Base-by-base conservation (phyloP, 2,329 filamentous ascomycete genomes). In the Plenodomus biglobosus region DNA sequence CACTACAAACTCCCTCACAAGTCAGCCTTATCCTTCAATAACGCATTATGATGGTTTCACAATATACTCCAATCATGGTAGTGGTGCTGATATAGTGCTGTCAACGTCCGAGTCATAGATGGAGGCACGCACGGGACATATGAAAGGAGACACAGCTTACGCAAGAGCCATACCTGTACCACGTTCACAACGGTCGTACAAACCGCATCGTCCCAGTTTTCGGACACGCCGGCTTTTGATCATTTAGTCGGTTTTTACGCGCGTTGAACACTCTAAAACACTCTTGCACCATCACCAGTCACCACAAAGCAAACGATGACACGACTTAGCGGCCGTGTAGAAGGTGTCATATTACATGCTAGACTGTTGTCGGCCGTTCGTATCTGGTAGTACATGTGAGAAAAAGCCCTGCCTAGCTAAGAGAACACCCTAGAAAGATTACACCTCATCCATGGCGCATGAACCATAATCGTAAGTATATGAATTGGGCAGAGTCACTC, bases 331-430 rank as follows among this genome's bases (percentile, higher is more conserved):
- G 56, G 57, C 55, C 58, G 24, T 48, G 39, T 52, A 55, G 52
- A 56, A 46, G 34, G 54, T 59, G 49, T 47, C 60, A 57, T 59
- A 66, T 63, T 50, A 57, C 46, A 60, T 67, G 49, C 55, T 62
- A 52, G 35, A 57, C 48, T 57, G 43, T 53, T 46, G 43, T 38
- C 53, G 57, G 60, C 57, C 56, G 41, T 58, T 32, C 27, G 38
- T 63, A 67, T 52, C 48, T 66, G 27, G 48, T 66, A 68, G 55
- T 58, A 68, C 61, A 58, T 67, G 48, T 56, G 53, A 56, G 46
- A 45, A 53, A 54, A 66, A 54, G 27, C 32, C 53, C 54, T 66
- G 52, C 45, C 46, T 46, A 55, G 53, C 53, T 61, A 59, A 50
- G 47, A 61, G 58, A 58, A 51, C 48, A 48, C 38, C 52, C 22